Evolutionary conservation across 495 filamentous ascomycete species (phyloP), one percentile per base, ranked within the genome.

Genomic region (Cairneyella variabilis): DNA sequence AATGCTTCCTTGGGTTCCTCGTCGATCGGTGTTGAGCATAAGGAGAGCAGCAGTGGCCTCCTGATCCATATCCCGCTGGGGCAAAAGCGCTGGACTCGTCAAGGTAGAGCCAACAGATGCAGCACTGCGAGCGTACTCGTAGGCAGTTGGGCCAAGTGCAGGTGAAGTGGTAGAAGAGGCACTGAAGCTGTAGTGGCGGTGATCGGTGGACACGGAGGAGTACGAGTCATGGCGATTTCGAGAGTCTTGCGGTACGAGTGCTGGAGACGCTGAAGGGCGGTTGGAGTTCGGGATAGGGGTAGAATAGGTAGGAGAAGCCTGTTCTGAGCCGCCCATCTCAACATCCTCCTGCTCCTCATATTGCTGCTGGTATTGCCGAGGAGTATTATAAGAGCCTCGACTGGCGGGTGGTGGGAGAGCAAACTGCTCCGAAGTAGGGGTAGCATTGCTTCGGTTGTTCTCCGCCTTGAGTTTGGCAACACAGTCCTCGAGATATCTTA

Each of bases 401-500:
- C 40, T 51, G 22, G 64, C 60, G 2, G 58, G 64, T 26, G 58
- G 53, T 23, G 53, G 63, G n/a, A 55, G 60, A 16, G 40, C 30
- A 17, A 53, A 54, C 27, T 62, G 56, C 5, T 68, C 61, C 5
- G 60, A 56, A 26, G 61, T 55, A 20, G 65, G 56, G 12, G 56
- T 61, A 21, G 51, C 60, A 50, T 60, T 63, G 8, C 51, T 63
- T 25, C 61, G 43, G 21, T 54, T 60, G 63, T 71, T 82, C 12
- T 76, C 81, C 7, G 75, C 82, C 63, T 96, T 91, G 27, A 97
- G 72, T 57, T 93, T 86, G 12, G 76, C 66, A 20, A 97, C 84
- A 65, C 93, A 97, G 66, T 87, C 82, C 63, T 98, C 89, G 1
- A 98, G 81, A 61, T 98, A 98, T 54, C 88, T 88, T 52, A 97